These are phyloP conservation scores for Moricandia moricandioides DNA, from an alignment of 345 rosid genomes.

Conservation along the genomic window DNA sequence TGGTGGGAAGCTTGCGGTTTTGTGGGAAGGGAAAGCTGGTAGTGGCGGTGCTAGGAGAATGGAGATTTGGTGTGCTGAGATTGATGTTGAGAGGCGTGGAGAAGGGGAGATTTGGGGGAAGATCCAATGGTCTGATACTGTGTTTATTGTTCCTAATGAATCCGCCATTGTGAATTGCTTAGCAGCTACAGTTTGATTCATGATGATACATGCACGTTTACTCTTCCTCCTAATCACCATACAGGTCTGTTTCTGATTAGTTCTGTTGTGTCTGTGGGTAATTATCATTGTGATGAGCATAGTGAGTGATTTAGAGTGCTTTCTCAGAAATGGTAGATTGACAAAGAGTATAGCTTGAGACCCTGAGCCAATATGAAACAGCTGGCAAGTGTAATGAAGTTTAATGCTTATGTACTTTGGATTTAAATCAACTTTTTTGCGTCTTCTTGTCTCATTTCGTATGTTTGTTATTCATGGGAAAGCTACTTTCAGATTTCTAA, in stretches of 20 bases:
- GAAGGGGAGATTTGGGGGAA: constrained; percentile 65
- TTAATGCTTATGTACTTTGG: neutral
- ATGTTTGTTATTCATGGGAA: constrained; percentile 1
- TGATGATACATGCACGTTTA: neutral
- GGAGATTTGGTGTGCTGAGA: constrained; percentile 80
- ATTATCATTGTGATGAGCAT: neutral
- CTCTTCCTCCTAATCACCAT: neutral
- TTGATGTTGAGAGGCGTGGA: constrained; percentile 49
- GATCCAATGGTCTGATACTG: constrained; percentile 55
- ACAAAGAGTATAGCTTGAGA: neutral
- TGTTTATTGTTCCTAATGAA: constrained; percentile 49
- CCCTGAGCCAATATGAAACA: constrained; percentile 15
- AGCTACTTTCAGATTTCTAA: constrained; percentile 1
- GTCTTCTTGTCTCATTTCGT: neutral
- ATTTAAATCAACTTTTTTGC: neutral
- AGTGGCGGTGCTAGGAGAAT: constrained; percentile 40
- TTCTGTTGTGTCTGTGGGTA: neutral
- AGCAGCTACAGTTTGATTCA: constrained; percentile 53
- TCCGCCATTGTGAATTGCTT: constrained; percentile 67
- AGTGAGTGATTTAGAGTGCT: neutral
- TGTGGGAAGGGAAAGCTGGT: constrained; percentile 64
- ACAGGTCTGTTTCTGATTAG: constrained; percentile 10
- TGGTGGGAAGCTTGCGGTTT: constrained; percentile 78
- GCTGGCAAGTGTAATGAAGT: neutral
- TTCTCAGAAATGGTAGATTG: neutral